These are phyloP conservation scores for Paraglomus brasilianum DNA, from an alignment of 192 early-diverging fungal genomes.

Conservation along the genomic window DNA sequence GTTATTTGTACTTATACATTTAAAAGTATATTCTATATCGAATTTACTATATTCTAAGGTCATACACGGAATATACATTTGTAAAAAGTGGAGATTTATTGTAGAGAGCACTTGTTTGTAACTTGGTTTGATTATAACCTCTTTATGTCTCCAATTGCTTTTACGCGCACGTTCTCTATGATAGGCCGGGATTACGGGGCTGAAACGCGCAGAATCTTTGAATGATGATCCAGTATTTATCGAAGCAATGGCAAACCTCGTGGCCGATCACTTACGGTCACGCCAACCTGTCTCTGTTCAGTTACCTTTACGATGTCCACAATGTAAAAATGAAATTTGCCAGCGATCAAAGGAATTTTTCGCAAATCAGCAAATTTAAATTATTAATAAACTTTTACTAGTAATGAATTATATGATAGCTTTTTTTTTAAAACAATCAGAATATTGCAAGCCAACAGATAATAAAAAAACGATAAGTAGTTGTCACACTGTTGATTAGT, in stretches of 20 bases:
- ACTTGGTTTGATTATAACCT: neutral
- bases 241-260: constrained; percentile 83
- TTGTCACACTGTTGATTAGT: too few relatives aligned
- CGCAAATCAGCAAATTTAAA: constrained; percentile 26
- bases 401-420: too few relatives aligned
- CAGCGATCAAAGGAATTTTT: constrained; percentile 64
- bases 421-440: too few relatives aligned
- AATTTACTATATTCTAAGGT: neutral
- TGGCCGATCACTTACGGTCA: constrained; percentile 71
- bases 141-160: constrained; percentile 3
- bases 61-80: too few relatives aligned
- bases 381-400: too few relatives aligned
- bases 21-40: neutral
- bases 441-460: too few relatives aligned
- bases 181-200: constrained; percentile 78
- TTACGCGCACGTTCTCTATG: neutral
- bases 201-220: constrained; percentile 86
- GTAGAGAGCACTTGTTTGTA: too few relatives aligned
- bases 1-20: neutral
- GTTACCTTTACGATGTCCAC: constrained; percentile 67
- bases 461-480: too few relatives aligned
- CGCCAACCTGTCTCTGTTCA: constrained; percentile 48
- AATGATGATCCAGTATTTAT: constrained; percentile 93
- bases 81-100: neutral
- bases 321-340: constrained; percentile 71